Conservation (phyloP, 2,329 filamentous ascomycete genomes). For the Paecilomyces dactylethromorphus region DNA sequence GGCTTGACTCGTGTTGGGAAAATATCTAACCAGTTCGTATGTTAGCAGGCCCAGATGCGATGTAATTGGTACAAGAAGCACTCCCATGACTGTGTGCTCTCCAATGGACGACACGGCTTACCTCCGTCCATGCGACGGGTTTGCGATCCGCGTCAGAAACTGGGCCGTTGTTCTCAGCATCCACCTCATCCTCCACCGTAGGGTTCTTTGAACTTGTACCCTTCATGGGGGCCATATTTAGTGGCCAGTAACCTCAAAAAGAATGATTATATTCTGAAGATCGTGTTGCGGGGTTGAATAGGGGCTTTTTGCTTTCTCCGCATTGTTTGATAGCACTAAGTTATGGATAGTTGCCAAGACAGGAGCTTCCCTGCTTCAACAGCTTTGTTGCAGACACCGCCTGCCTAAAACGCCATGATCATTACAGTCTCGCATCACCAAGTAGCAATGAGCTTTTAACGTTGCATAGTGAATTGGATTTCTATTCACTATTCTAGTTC, state of each 20-base stretch:
- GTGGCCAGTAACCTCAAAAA: neutral
- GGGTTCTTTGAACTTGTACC: constrained; percentile 6
- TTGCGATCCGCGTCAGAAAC: neutral
- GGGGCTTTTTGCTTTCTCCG: neutral
- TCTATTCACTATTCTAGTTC: neutral
- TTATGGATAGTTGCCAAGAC: neutral
- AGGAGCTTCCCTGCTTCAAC: neutral
- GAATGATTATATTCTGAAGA: neutral
- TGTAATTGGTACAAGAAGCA: neutral
- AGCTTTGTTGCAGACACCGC: neutral
- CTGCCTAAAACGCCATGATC: neutral
- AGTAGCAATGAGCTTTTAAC: neutral
- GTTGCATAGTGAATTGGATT: neutral
- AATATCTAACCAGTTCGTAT: constrained; percentile 24
- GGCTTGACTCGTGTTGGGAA: constrained; percentile 32
- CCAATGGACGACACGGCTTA: constrained; percentile 3
- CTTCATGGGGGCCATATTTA: neutral
- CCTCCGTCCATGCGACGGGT: constrained; percentile 17
- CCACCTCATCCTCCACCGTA: constrained; percentile 7
- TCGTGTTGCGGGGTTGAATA: neutral
- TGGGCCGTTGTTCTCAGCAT: neutral
- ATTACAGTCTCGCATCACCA: neutral
- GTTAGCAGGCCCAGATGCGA: neutral
- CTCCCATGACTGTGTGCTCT: neutral
- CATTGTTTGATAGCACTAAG: neutral